Base-by-base conservation (phyloP, 768 basidiomycete genomes). In the Boletus tomentosulus region DNA sequence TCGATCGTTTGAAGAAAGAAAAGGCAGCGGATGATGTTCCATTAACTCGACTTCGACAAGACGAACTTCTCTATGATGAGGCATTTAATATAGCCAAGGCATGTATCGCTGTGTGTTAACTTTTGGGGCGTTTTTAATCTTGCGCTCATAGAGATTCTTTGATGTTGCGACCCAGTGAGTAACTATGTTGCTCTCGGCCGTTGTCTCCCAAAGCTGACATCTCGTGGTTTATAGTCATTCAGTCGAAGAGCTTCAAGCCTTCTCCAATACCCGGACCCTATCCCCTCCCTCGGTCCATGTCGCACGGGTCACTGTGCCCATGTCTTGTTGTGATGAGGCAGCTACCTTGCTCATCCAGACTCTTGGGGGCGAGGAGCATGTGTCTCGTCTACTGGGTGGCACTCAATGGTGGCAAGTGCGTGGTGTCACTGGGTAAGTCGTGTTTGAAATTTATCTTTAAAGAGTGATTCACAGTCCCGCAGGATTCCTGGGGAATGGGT, bases 361-460 rank as follows among this genome's bases (percentile, higher is more conserved):
- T 4, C 76, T 97, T 8, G 93, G 94, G 2, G 94, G 95, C n/a
- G 86, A 89, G 62, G 81, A 87, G 38, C 76, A 81, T 13, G 82
- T 79, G 46, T 80, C 82, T 57, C 78, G 78, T 38, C 66, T 92
- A 30, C 85, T 93, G 4, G 96, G 96, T 11, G 96, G 96, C 1
- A 82, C 84, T 6, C 94, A 95, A 66, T 98, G 96, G 94, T 98
- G 96, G 96, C 95, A 97, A 71, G 92, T 95, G 33, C 85, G 95
- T 39, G 86, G 88, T 19, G 66, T 92, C 44, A 73, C 81, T 49
- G 94, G 93, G 93, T 83, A 73, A 66, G 72, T 73, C 37, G 52
- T 51, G 7, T 54, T 57, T 42, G 25, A 34, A 13, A 30, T 53
- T 53, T 35, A 9, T 37, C 19, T 53, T 33, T 54, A 47, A 35